Percentiles rank a stretch among this genome's conserved stretches.
phyloP scores from a whole-genome alignment of 2,329 filamentous ascomycete species.

The Monosporascus sp. region DNA sequence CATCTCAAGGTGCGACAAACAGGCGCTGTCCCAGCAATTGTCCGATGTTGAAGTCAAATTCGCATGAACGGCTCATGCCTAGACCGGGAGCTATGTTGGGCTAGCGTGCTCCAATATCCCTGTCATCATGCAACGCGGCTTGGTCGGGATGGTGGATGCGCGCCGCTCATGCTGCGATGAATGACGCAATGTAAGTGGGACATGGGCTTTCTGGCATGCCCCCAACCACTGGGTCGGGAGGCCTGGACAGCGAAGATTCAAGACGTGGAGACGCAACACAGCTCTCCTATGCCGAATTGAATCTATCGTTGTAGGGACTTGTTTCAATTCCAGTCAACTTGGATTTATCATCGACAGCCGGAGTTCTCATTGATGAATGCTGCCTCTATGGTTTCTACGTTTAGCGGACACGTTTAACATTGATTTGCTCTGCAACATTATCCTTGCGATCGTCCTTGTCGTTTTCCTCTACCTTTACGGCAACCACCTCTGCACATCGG shows the following conservation, averaged over 20 bases:
- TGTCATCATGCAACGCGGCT: not conserved
- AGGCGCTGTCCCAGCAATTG: too few species aligned
- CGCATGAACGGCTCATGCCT: too few species aligned
- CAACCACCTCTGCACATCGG: conserved; percentile 13
- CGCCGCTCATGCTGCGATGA: not conserved
- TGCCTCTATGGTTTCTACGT: conserved; percentile 1
- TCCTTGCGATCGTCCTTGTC: conserved; percentile 18
- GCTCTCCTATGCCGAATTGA: too few species aligned
- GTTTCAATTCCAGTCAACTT: not conserved
- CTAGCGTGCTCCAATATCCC: not conserved
- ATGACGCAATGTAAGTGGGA: not conserved
- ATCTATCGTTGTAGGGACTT: too few species aligned
- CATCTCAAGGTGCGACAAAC: too few species aligned
- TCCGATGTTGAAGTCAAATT: too few species aligned
- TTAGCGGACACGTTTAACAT: not conserved
- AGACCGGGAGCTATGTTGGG: not conserved
- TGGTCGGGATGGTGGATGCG: too few species aligned
- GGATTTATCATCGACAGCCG: not conserved
- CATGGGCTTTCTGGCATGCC: not conserved
- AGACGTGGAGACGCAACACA: too few species aligned
- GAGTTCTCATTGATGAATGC: conserved; percentile 10
- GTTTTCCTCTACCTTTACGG: conserved; percentile 18
- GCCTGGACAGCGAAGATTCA: not conserved
- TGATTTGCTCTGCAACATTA: conserved; percentile 17
- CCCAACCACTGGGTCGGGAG: not conserved